Base-by-base conservation (phyloP, 306 rosid species). In the Calophaca sinica region DNA sequence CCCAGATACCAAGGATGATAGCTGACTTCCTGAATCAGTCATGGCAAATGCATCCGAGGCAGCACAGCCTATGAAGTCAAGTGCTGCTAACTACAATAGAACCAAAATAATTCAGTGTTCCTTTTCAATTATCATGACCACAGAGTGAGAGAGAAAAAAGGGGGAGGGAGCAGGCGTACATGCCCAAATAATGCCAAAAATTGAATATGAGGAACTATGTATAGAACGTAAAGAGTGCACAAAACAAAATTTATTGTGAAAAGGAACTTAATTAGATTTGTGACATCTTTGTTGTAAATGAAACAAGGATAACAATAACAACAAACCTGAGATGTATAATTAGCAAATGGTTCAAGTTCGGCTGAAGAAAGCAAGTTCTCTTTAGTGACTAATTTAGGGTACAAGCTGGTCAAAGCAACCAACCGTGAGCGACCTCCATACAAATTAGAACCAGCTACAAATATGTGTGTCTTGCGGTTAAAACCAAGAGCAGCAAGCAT, bases 401-500 rank as follows among this genome's bases (percentile, higher is more conserved):
- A 94, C 88, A 94, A 79, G 84, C 75, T 90, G 28, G 92, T 94
- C 84, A 94, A 82, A 71, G 96, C 96, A 77, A 67, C 73, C 89
- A 94, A 80, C 72, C 96, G 83, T 58, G 96, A 82, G 60, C 63
- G 83, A 48, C 96, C 99, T 71, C 96, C 99, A 69, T 90, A 92
- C 78, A 94, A 83, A 77, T 94, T 92, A 69, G 97, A 88, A 72
- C 99, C 99, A 65, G 99, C 99, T 51, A 94, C 92, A 68, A 86
- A 94, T 79, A 94, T 42, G 58, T 53, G 87, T 11, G 99, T 89
- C 84, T 92, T 87, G 66, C 96, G 92, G 68, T 84, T 92, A 85
- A 94, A 94, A 72, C 99, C 99, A 75, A 94, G 99, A 61, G 96
- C 97, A 67, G 93, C 96, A 71, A 94, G 96, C 96, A 92, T 85